These are phyloP conservation scores for Periconia sp. DNA, from an alignment of 2,329 filamentous ascomycete species.

Conservation along the genomic window DNA sequence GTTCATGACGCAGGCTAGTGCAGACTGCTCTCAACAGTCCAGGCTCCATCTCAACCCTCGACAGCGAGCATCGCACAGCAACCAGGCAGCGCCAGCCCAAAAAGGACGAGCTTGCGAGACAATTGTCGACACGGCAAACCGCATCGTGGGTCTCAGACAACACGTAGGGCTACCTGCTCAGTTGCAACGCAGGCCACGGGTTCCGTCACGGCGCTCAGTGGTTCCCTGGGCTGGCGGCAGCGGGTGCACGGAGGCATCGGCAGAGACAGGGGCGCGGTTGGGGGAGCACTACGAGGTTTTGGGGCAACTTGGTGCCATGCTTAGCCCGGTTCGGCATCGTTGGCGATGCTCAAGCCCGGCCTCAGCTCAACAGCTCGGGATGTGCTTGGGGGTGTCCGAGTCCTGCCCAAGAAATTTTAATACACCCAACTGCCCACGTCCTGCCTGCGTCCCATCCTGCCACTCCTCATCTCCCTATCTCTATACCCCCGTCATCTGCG, in stretches of 20 bases:
- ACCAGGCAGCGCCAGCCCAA: no score
- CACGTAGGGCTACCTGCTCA: no score
- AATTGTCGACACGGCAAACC: no score
- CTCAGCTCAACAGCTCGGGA: slow-evolving; percentile 46
- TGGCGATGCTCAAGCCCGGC: slow-evolving; percentile 33
- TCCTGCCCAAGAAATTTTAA: slow-evolving; percentile 29
- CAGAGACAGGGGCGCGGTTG: slow-evolving; percentile 25
- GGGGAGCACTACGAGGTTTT: slow-evolving; percentile 18
- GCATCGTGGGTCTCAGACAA: no score
- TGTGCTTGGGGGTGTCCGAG: slow-evolving; percentile 37
- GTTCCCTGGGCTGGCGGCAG: no score
- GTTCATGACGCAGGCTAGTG: no score
- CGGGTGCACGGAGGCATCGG: slow-evolving; percentile 13
- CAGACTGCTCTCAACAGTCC: no score
- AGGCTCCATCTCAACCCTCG: no score
- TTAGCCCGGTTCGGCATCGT: slow-evolving; percentile 36
- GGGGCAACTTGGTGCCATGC: slow-evolving; percentile 6
- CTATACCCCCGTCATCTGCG: slow-evolving; percentile 9
- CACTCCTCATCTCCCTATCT: slow-evolving; percentile 11
- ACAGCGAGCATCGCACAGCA: no score
- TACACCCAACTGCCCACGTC: slow-evolving; percentile 21
- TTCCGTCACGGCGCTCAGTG: no score
- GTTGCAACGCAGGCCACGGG: no score
- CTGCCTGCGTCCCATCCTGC: slow-evolving; percentile 11
- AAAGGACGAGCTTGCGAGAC: no score